phyloP scores from a whole-genome alignment of 2,329 filamentous ascomycete genomes.

The Conoideocrella luteorostrata region DNA sequence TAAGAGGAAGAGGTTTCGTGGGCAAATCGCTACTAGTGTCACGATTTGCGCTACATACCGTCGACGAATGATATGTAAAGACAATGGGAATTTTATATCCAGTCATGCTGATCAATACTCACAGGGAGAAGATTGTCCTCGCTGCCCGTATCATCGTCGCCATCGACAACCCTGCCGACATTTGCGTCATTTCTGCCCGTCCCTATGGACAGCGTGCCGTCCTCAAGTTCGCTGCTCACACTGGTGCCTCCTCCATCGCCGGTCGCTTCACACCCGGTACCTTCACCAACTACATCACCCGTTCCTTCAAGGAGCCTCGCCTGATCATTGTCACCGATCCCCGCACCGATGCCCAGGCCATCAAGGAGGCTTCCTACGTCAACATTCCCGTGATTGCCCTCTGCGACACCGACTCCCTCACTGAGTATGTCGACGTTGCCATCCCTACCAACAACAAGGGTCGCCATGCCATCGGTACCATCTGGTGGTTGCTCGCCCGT shows the following conservation, averaged over 20 bases:
- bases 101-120: conserved; percentile 11
- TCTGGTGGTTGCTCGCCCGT: conserved; percentile 99
- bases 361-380: conserved; percentile 99
- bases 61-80: too few relatives aligned
- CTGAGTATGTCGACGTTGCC: conserved; percentile 98
- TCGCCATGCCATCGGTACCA: conserved; percentile 93
- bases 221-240: conserved; percentile 99
- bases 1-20: too few relatives aligned
- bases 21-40: too few relatives aligned
- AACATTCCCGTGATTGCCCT: conserved; percentile 99
- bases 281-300: conserved; percentile 99
- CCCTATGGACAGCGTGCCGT: conserved; percentile 99
- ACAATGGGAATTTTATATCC: too few relatives aligned
- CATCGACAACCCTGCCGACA: conserved; percentile 98
- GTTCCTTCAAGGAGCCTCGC: conserved; percentile 99
- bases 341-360: conserved; percentile 98
- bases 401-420: conserved; percentile 98
- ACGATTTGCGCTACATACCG: too few relatives aligned
- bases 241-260: conserved; percentile 93
- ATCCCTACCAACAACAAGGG: conserved; percentile 99
- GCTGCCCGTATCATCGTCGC: conserved; percentile 98
- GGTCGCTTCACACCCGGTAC: conserved; percentile 99
- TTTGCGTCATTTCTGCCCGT: conserved; percentile 98
- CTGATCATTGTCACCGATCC: conserved; percentile 99
- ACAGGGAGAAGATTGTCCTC: conserved; percentile 98